Percentiles rank a stretch among this genome's conserved stretches.
These are phyloP conservation scores for Neurospora sp. DNA, from an alignment of 495 filamentous ascomycete species.

Conservation along the genomic window DNA sequence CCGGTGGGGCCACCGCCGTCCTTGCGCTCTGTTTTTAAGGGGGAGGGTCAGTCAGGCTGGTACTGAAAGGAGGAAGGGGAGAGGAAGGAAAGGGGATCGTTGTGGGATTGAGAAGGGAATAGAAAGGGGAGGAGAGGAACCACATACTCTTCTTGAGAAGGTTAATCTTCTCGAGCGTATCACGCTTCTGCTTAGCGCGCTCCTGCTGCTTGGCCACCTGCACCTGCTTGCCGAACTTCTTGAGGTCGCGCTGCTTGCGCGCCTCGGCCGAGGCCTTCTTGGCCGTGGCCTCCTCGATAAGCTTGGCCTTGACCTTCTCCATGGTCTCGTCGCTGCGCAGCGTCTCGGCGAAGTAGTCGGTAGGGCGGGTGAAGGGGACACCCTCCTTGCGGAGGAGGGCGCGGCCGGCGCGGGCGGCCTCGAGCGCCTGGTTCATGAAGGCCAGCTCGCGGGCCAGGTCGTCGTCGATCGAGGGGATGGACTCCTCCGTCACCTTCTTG, in stretches of 20 bases:
- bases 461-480: slow-evolving; percentile 67
- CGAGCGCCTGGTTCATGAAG: slow-evolving; percentile 85
- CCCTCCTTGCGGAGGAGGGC: slow-evolving; percentile 68
- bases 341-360: slow-evolving; percentile 98
- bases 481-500: slow-evolving; percentile 35
- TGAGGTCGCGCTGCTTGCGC: slow-evolving; percentile 82
- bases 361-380: slow-evolving; percentile 74
- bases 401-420: slow-evolving; percentile 63
- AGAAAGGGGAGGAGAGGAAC: neutral
- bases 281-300: slow-evolving; percentile 79
- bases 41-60: neutral
- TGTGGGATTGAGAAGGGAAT: neutral
- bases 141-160: slow-evolving; percentile 81
- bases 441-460: slow-evolving; percentile 81
- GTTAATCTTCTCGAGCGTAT: slow-evolving; percentile 89
- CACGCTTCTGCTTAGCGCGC: slow-evolving; percentile 78
- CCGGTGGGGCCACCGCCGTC: slow-evolving; percentile 51
- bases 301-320: slow-evolving; percentile 87
- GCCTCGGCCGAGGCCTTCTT: slow-evolving; percentile 93
- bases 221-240: slow-evolving; percentile 99
- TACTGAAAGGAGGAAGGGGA: neutral
- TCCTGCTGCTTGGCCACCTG: slow-evolving; percentile 95
- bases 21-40: slow-evolving; percentile 60
- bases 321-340: slow-evolving; percentile 97
- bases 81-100: neutral